A percentile compares a stretch with the other conserved stretches of the same genome.
These are phyloP conservation scores for Verticillium nubilum DNA, from an alignment of 2,329 filamentous ascomycete genomes.

Conservation along the genomic window DNA sequence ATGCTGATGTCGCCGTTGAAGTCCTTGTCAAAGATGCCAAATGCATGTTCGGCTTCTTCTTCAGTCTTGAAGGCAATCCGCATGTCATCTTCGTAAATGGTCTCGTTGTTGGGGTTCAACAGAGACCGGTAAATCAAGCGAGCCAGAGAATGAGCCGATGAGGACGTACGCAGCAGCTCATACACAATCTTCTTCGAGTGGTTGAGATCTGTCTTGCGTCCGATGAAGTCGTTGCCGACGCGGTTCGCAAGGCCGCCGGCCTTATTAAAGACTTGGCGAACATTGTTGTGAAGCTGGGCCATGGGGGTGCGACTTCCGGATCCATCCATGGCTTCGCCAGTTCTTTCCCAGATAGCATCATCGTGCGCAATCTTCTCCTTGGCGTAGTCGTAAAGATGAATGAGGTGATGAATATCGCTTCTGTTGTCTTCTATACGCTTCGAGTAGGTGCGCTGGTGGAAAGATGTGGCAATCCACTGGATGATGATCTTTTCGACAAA, in stretches of 20 bases:
- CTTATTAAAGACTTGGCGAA: slow-evolving; percentile 68
- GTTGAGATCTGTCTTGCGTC: slow-evolving; percentile 62
- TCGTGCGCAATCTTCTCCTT: slow-evolving; percentile 63
- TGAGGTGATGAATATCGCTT: slow-evolving; percentile 66
- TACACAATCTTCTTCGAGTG: slow-evolving; percentile 82
- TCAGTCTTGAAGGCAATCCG: slow-evolving; percentile 71
- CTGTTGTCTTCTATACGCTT: slow-evolving; percentile 91
- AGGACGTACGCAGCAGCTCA: slow-evolving; percentile 66
- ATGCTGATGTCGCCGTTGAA: slow-evolving; percentile 95
- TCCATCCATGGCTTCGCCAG: slow-evolving; percentile 23
- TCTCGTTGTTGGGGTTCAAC: slow-evolving; percentile 67
- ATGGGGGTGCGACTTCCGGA: slow-evolving; percentile 71
- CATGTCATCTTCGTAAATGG: slow-evolving; percentile 72
- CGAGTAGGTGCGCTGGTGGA: slow-evolving; percentile 85
- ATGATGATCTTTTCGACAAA: slow-evolving; percentile 90
- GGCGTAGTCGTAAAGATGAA: slow-evolving; percentile 60
- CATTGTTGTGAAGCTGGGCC: slow-evolving; percentile 66
- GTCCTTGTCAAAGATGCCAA: slow-evolving; percentile 91
- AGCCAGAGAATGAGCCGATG: slow-evolving; percentile 76
- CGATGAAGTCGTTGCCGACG: slow-evolving; percentile 88
- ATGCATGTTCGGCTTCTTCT: slow-evolving; percentile 85
- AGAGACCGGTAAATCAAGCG: slow-evolving; percentile 86
- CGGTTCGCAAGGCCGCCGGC: slow-evolving; percentile 81
- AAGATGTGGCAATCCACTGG: slow-evolving; percentile 89
- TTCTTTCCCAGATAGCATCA: slow-evolving; percentile 42